Evolutionary conservation across 2,329 filamentous ascomycete genomes (phyloP).

Genomic region (Tricladium varicosporioides): DNA sequence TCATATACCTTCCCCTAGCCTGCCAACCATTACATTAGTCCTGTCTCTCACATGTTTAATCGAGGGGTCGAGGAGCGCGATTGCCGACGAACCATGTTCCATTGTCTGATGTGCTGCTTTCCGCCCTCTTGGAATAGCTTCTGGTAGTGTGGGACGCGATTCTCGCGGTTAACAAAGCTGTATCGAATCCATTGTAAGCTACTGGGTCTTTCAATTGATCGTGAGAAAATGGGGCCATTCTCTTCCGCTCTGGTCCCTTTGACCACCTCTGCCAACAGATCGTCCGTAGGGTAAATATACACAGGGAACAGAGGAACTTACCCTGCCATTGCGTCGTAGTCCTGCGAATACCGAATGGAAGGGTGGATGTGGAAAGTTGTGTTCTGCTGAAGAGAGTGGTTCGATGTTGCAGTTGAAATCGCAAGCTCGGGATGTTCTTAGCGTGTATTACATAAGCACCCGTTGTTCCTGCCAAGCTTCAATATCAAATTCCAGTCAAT

Average conservation of each 20-base stretch:
- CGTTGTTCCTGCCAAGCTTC: background rate
- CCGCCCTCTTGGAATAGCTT: slow-evolving; percentile 72
- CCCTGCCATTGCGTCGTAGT: slow-evolving; percentile 33
- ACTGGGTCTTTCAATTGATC: slow-evolving; percentile 3
- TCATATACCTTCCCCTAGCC: slow-evolving; percentile 61
- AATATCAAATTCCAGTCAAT: background rate
- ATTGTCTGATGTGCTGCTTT: slow-evolving; percentile 65
- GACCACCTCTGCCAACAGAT: no score
- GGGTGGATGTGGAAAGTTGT: slow-evolving; percentile 10
- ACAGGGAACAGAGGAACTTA: slow-evolving; percentile 16
- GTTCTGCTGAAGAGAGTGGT: slow-evolving; percentile 11
- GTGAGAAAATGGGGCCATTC: slow-evolving; percentile 7
- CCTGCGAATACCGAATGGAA: slow-evolving; percentile 5
- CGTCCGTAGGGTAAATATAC: background rate
- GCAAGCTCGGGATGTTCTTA: slow-evolving; percentile 20
- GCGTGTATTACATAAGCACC: slow-evolving; percentile 20
- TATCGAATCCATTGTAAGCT: slow-evolving; percentile 21
- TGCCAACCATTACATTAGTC: slow-evolving; percentile 43
- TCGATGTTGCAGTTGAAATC: slow-evolving; percentile 17
- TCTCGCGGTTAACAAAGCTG: slow-evolving; percentile 65
- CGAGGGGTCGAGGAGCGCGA: background rate
- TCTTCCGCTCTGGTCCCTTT: no score
- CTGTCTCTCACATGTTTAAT: no score
- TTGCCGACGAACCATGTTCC: slow-evolving; percentile 67
- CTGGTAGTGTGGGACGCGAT: slow-evolving; percentile 75